phyloP scores from a whole-genome alignment of 1,284 basidiomycete genomes.

The Cutaneotrichosporon sp. region DNA sequence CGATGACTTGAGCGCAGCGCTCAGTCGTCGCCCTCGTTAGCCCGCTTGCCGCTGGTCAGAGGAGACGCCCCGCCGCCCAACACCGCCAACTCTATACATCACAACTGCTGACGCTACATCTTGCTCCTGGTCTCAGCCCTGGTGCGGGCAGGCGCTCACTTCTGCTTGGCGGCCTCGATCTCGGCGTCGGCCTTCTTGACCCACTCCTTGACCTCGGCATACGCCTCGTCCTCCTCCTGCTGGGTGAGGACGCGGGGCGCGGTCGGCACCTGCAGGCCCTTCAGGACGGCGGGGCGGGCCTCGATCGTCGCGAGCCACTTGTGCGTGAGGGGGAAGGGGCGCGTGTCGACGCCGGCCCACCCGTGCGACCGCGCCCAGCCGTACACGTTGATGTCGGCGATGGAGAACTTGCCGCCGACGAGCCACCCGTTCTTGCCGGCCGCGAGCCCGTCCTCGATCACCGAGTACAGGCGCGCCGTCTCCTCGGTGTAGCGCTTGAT shows the following conservation, averaged over 20 bases:
- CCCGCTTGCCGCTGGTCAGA: no score
- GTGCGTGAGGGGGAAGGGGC: conserved; percentile 63
- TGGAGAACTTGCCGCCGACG: conserved; percentile 66
- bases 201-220: conserved; percentile 29
- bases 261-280: conserved; percentile 50
- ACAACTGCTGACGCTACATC: background rate
- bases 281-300: conserved; percentile 55
- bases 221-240: conserved; percentile 28
- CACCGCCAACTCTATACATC: no score
- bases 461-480: conserved; percentile 72
- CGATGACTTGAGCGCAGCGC: no score
- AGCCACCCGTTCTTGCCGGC: conserved; percentile 59
- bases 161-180: conserved; percentile 23
- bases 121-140: conserved; percentile 1
- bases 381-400: conserved; percentile 57
- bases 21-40: no score
- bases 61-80: no score
- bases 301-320: conserved; percentile 58
- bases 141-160: conserved; percentile 2
- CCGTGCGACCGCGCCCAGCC: conserved; percentile 59
- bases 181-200: conserved; percentile 35
- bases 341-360: conserved; percentile 60
- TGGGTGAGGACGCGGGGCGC: conserved; percentile 23
- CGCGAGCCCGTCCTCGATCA: conserved; percentile 69
- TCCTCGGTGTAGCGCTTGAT: conserved; percentile 70